Percentiles rank a stretch among this genome's conserved stretches.
Conservation (phyloP, 2,329 filamentous ascomycete species). For the Ophiostoma triangulosporum region DNA sequence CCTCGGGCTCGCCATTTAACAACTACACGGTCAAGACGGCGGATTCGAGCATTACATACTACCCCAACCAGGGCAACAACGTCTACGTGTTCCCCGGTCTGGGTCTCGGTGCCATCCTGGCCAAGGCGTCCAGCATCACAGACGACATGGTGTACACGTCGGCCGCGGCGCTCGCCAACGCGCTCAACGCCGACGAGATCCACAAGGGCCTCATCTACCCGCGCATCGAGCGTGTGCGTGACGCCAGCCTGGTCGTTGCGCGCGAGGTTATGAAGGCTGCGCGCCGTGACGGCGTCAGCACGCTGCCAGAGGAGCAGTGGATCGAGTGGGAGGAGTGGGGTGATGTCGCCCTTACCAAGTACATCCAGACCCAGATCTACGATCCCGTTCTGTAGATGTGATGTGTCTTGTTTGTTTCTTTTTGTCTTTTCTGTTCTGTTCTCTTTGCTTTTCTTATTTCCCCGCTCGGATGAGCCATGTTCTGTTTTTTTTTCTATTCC, state of each 20-base stretch:
- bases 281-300: conserved; percentile 64
- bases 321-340: conserved; percentile 61
- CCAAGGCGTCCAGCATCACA: conserved; percentile 75
- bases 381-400: conserved; percentile 29
- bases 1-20: conserved; percentile 85
- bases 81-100: conserved; percentile 95
- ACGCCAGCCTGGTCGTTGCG: conserved; percentile 75
- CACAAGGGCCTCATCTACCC: conserved; percentile 81
- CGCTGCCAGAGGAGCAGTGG: conserved; percentile 54
- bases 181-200: conserved; percentile 69
- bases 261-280: conserved; percentile 89
- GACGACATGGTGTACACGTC: conserved; percentile 96
- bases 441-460: not conserved
- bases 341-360: conserved; percentile 45
- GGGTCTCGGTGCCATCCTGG: conserved; percentile 82
- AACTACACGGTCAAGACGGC: conserved; percentile 51
- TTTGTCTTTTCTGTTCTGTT: not conserved
- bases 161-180: conserved; percentile 64
- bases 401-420: not conserved
- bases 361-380: conserved; percentile 47
- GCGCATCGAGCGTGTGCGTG: conserved; percentile 77
- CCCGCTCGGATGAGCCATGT: not conserved
- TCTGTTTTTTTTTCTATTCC: not conserved
- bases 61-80: conserved; percentile 74
- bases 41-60: conserved; percentile 50